Evolutionary conservation across 371 early-diverging fungal species (phyloP), one percentile per base, ranked within the genome.

Genomic region (Chytridium lagenaria): DNA sequence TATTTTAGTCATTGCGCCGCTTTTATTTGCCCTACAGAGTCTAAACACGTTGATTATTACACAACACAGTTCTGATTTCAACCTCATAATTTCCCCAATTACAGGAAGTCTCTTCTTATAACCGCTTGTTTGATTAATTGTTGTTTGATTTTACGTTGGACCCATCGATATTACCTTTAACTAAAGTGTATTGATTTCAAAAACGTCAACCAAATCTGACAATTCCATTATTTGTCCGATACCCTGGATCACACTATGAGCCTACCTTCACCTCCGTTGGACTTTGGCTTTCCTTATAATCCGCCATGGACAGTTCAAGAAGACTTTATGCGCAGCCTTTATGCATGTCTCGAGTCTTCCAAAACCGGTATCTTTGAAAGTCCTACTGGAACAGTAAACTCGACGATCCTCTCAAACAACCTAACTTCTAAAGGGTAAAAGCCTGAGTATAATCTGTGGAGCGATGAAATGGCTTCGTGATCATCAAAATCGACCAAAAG

Each of bases 341-440:
- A 91, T 77, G 80, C 86, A 12, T 84, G 87, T 3, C 78, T 94
- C 1, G 90, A 92, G 26, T 70, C 84, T 28, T 81, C 87, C 1
- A 88, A 93, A 67, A 86, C 96, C 63, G 93, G 91, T 7, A 88
- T 97, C 1, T 93, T 95, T 69, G 95, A 96, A 77, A 90, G 90
- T 30, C 97, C 97, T 2, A 97, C 96, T 1, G 96, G 97, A 16
- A 96, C 96, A 2, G 92, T 91, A 81, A 22, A 34, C 16, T 10
- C 61, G 34, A 12, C 26, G 36, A 15, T 74, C 34, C 2, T 39
- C 55, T 30, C n/a, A n/a, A 34, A 16, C 22, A 10, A 12, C 19
- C 44, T 44, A 44, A 44, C 44, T 19, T n/a, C 10, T 50, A n/a
- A 31, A 90, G 89, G 96, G 95, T 34, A 95, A 96, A 83, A 92